Base-by-base conservation (phyloP, 108 stramenopile genomes). In the Cyclotella baltica region DNA sequence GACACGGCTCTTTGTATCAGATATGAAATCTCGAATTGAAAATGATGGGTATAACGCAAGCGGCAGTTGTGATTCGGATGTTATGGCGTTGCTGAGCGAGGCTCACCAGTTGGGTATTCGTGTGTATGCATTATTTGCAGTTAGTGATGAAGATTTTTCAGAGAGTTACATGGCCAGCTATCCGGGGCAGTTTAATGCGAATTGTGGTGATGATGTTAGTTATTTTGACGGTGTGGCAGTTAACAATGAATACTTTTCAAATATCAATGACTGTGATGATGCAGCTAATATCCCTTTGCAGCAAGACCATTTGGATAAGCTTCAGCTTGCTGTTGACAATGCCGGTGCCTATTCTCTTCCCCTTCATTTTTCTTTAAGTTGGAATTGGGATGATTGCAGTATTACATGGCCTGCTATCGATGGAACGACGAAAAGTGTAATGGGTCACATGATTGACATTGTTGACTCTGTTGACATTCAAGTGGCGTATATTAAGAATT, bases 201-300 rank as follows among this genome's bases (percentile, higher is more conserved):
- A 27, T 5, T 55, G 22, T 55, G 55, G 55, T 25, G 22, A 55
- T 25, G 55, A 55, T 55, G 23, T 25, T 2, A 27, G 20, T 25
- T 55, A 55, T 55, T 55, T 55, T 55, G 55, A 55, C 25, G 55
- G 55, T 11, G 22, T 55, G 23, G 55, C 55, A 55, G 55, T 55
- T 1, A 55, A 55, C 55, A 55, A 55, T 25, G 55, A 55, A 55
- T 25, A 55, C 25, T 55, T 55, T 25, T 25, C 23, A 23, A 55
- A 25, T 55, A 55, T 55, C 4, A 55, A 55, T 1, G 55, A 55
- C 25, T 55, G 55, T 55, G 22, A 55, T 25, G 25, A 55, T 55
- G 55, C 5, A 5, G 55, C 3, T 0, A 55, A 25, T 25, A 25
- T 25, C 11, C 55, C 55, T 25, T 27, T 55, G 55, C 55, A 55